A percentile compares a stretch with the other conserved stretches of the same genome.
These are phyloP conservation scores for Zostera marina DNA, from an alignment of 116 monocot species.

Conservation along the genomic window DNA sequence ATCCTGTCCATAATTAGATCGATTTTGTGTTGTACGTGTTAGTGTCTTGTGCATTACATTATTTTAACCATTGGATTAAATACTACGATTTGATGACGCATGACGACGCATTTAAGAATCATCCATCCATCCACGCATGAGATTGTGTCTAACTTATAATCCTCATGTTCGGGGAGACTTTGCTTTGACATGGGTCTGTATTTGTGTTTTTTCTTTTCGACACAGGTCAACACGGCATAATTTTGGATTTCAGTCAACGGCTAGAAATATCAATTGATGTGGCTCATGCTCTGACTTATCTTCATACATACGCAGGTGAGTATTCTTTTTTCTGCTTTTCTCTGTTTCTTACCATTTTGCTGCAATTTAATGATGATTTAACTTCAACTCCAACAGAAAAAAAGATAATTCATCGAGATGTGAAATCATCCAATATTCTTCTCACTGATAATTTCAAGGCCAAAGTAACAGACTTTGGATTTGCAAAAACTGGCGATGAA, in stretches of 20 bases:
- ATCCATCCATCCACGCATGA: no score
- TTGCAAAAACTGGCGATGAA: conserved; percentile 64
- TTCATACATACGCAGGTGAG: conserved; percentile 85
- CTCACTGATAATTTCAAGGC: conserved; percentile 61
- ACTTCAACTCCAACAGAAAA: no score
- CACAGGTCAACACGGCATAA: conserved; percentile 54
- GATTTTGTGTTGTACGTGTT: no score
- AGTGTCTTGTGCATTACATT: no score
- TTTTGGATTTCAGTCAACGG: conserved; percentile 76
- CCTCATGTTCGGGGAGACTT: no score
- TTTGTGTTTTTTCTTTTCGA: background rate
- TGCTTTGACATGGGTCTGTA: no score
- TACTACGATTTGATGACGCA: no score
- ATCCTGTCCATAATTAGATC: no score
- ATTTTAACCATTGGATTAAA: no score
- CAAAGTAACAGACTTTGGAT: conserved; percentile 90
- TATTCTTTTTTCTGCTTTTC: background rate
- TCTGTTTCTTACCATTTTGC: no score
- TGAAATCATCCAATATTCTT: conserved; percentile 89
- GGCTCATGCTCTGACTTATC: conserved; percentile 88
- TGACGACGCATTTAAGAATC: no score
- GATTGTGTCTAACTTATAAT: no score
- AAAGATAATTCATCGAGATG: conserved; percentile 85
- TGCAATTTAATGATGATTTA: background rate
- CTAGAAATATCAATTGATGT: conserved; percentile 88